Evolutionary conservation across 495 filamentous ascomycete genomes (phyloP), one percentile per base, ranked within the genome.

Genomic region (Penicillium tannophilum): DNA sequence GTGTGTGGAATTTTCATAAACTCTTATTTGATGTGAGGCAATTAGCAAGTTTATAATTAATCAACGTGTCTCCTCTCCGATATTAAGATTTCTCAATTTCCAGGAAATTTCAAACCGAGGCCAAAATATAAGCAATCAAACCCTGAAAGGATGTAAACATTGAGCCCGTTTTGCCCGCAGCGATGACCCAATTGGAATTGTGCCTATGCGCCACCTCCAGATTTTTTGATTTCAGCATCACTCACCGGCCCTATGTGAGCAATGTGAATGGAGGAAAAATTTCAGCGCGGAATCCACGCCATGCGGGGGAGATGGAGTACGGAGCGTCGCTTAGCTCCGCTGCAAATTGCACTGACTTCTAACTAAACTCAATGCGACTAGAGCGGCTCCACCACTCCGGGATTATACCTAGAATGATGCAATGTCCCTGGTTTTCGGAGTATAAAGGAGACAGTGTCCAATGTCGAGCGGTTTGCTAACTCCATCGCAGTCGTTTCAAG

Each of bases 201-300:
- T 28, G 28, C 28, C 28, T 28, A 28, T 28, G 28, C n/a, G 39
- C 16, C 39, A 41, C 39, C 39, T 17, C 39, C 39, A 16, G 14
- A 17, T 16, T 16, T 17, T 17, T 17, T 3, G 6, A 41, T 41
- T 4, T 17, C 39, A 17, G 16, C 4, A 2, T 41, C 14, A 17
- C 14, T 41, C 6, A 41, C 7, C 43, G 26, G 46, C 31, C 26
- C 6, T 7, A n/a, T 17, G 11, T 14, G 9, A 46, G 47, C 4
- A 33, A 33, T 7, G 47, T 66, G 55, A 66, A 63, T 68, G 63
- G 65, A 65, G 65, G 65, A 68, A 66, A 67, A 67, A 58, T 42
- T 43, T 31, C n/a, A 4, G 51, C 47, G 52, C 16, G 19, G 36
- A 31, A 26, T 20, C 17, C 24, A 17, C 46, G 30, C 23, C 43